Evolutionary conservation across 1,284 basidiomycete species (phyloP), one percentile per base, ranked within the genome.

Genomic region (Ustilago nuda): DNA sequence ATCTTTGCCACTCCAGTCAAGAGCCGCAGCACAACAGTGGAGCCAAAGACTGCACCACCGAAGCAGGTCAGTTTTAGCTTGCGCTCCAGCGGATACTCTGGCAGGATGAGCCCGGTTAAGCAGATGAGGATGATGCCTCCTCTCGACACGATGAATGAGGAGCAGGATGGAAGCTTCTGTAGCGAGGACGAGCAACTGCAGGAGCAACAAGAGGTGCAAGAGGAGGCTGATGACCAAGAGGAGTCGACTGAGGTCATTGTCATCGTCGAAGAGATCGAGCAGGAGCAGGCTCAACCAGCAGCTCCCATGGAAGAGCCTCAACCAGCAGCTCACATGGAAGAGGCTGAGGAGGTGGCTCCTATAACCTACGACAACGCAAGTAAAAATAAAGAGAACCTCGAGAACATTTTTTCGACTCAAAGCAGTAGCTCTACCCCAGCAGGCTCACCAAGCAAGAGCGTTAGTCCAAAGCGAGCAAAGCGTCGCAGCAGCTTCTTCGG

Each of bases 401-500:
- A 50, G 23, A 50, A 32, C 30, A 27, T 12, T 27, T 4, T 13
- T 32, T 7, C 66, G 4, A 39, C 55, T n/a, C 15, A 54, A 23
- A 58, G 37, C 55, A 43, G 30, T 51, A 55, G 12, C 41, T 50
- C 61, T 11, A 46, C 33, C 7, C 50, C 67, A 17, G 35, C 13
- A 15, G 55, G 23, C 8, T 64, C 72, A 5, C 67, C 72, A 27
- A 59, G 55, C 56, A 63, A 65, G 52, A 72, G 60, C 30, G 71
- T 54, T 35, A 75, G 68, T 43, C 76, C 76, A 13, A 78, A 76
- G 53, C 68, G 73, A 3, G 60, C 64, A 12, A 78, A 77, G 59
- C 71, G 77, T 33, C 70, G 77, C 39, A 77, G 71, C 66, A 77
- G 77, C 64, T 79, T 79, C 71, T 75, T 77, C 41, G 77, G 77